Base-by-base conservation (phyloP, 2,329 filamentous ascomycete species). In the Pyricularia pennisetigena region DNA sequence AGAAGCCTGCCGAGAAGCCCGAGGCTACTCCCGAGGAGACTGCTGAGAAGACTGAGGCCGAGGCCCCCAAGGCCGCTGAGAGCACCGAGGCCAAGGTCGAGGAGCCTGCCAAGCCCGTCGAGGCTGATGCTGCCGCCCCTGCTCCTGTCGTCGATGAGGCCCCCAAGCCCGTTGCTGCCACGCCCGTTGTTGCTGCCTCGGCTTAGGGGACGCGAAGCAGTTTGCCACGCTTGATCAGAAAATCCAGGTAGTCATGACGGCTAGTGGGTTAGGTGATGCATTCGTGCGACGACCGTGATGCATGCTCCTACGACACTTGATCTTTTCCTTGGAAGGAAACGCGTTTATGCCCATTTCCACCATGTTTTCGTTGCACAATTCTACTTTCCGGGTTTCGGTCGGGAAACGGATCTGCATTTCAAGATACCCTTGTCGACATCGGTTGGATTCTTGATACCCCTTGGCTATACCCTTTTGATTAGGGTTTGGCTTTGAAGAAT, bases 361-460 rank as follows among this genome's bases (percentile, higher is more conserved):
- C 57, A 61, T 61, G 26, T 26, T 61, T 61, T 61, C 26, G 57
- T 61, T 61, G 57, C 69, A 66, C 64, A 57, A 65, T 66, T 66
- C 69, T 57, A 64, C 62, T 69, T 71, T 69, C 70, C 70, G 70
- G 72, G 71, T 64, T 74, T 75, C 78, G 79, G 79, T 79, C 79
- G 75, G 80, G 81, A 78, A 80, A 78, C 81, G 80, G 81, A 80
- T 82, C 79, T 84, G 83, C 82, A 84, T 85, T 84, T 84, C 80
- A 80, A 83, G 82, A 84, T 83, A 84, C 82, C 82, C 82, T 49
- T 81, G 79, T 82, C 79, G 77, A 82, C 79, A 69, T 70, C 65
- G 23, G 66, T 66, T 66, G 30, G 62, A 68, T 28, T 64, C 64
- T 62, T 66, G 64, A 66, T 68, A 68, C 68, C 68, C 64, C 59